phyloP scores from a whole-genome alignment of 129 eudicot species.

The Erigeron canadensis region DNA sequence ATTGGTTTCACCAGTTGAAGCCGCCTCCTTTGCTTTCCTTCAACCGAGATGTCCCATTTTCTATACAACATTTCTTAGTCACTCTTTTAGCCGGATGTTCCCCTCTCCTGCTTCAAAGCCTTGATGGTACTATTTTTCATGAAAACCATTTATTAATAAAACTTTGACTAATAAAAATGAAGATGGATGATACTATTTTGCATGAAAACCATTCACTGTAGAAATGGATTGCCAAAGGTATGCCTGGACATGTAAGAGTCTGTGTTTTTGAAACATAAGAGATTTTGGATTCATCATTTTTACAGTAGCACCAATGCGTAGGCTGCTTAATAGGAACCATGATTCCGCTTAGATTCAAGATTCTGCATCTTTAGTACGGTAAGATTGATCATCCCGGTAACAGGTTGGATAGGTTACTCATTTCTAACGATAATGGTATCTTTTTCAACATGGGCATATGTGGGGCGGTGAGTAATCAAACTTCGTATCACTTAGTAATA shows the following conservation, averaged over 20 bases:
- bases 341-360: too few species aligned
- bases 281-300: constrained; percentile 61
- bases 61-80: constrained; percentile 67
- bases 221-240: too few species aligned
- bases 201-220: background rate
- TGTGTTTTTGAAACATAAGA: constrained; percentile 22
- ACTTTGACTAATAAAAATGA: too few species aligned
- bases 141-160: background rate
- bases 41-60: constrained; percentile 85
- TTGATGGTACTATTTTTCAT: constrained; percentile 57
- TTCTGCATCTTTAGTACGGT: too few species aligned
- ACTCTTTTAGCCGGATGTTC: constrained; percentile 94
- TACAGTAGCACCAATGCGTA: constrained; percentile 38
- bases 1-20: constrained; percentile 73
- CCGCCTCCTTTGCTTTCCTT: constrained; percentile 77
- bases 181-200: constrained; percentile 61
- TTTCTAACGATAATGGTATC: too few species aligned
- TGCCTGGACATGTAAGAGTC: background rate
- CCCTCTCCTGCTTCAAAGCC: constrained; percentile 96
- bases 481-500: too few species aligned
- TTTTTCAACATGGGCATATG: too few species aligned
- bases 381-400: too few species aligned
- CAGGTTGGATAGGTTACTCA: too few species aligned
- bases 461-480: too few species aligned
- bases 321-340: constrained; percentile 43